A percentile compares a stretch with the other conserved stretches of the same genome.
Evolutionary conservation across 78 protist species (phyloP).

Genomic region (Dictyostelium purpureum): DNA sequence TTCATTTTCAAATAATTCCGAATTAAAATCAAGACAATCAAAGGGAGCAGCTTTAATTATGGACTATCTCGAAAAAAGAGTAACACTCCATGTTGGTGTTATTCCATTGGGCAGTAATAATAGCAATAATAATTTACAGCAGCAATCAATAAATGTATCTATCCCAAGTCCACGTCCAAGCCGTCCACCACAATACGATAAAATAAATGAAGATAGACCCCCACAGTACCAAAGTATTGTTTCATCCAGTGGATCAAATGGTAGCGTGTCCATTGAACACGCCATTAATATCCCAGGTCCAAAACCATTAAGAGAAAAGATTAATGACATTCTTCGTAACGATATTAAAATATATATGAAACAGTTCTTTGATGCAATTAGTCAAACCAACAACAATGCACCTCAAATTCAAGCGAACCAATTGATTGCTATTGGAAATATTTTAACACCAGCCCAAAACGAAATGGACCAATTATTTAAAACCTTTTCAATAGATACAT

Average conservation of each 20-base stretch:
- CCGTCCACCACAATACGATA: not conserved
- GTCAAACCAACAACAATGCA: not conserved
- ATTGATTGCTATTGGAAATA: slow-evolving; percentile 7
- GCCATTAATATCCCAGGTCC: not conserved
- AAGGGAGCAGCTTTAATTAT: slow-evolving; percentile 37
- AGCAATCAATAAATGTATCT: not conserved
- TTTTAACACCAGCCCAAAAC: not conserved
- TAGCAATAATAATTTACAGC: not conserved
- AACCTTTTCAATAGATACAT: not conserved
- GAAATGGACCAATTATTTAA: not conserved
- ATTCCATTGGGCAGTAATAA: not conserved
- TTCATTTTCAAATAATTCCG: not conserved
- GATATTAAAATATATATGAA: slow-evolving; percentile 16
- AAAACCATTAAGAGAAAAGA: not conserved
- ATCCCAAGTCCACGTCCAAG: not conserved
- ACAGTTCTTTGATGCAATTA: not conserved
- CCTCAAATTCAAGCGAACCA: not conserved
- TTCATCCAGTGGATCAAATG: no score
- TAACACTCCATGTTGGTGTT: not conserved
- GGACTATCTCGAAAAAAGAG: slow-evolving; percentile 60
- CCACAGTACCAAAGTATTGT: slow-evolving; percentile 8
- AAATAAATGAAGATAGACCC: slow-evolving; percentile 1
- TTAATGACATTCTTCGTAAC: not conserved
- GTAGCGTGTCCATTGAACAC: no score
- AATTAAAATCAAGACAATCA: not conserved